These are phyloP conservation scores for Cryomyces minteri DNA, from an alignment of 495 filamentous ascomycete species.

Conservation along the genomic window DNA sequence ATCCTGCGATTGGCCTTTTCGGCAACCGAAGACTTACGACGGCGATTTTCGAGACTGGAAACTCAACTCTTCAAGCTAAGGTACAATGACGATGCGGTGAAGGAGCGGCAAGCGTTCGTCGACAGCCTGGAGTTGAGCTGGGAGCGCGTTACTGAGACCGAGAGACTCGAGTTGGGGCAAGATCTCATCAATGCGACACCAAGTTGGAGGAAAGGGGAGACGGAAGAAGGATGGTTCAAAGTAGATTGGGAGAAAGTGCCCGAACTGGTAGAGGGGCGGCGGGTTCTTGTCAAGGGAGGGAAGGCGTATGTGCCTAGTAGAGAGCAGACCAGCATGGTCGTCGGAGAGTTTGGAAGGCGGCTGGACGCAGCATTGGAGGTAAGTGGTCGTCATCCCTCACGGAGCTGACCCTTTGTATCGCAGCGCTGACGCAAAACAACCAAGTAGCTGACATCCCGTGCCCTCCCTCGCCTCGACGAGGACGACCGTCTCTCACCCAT, in stretches of 20 bases:
- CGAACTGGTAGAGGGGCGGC: constrained; percentile 66
- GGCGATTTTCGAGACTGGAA: constrained; percentile 73
- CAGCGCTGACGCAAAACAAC: neutral
- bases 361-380: constrained; percentile 73
- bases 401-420: neutral
- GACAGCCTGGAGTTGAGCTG: constrained; percentile 57
- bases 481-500: constrained; percentile 92
- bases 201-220: constrained; percentile 34
- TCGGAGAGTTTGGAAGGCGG: constrained; percentile 62
- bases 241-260: constrained; percentile 88
- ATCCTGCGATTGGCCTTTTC: constrained; percentile 90
- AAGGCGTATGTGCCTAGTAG: constrained; percentile 82
- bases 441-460: constrained; percentile 59
- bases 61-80: constrained; percentile 72
- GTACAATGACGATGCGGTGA: constrained; percentile 47
- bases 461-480: constrained; percentile 84
- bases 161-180: constrained; percentile 37
- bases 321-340: constrained; percentile 73
- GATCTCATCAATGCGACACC: constrained; percentile 34
- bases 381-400: constrained; percentile 7
- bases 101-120: constrained; percentile 62
- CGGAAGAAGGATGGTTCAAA: constrained; percentile 73
- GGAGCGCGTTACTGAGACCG: constrained; percentile 63
- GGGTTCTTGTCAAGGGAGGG: constrained; percentile 58
- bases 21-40: constrained; percentile 76